These are phyloP conservation scores for Funneliformis geosporum DNA, from an alignment of 192 early-diverging fungal species.

Conservation along the genomic window DNA sequence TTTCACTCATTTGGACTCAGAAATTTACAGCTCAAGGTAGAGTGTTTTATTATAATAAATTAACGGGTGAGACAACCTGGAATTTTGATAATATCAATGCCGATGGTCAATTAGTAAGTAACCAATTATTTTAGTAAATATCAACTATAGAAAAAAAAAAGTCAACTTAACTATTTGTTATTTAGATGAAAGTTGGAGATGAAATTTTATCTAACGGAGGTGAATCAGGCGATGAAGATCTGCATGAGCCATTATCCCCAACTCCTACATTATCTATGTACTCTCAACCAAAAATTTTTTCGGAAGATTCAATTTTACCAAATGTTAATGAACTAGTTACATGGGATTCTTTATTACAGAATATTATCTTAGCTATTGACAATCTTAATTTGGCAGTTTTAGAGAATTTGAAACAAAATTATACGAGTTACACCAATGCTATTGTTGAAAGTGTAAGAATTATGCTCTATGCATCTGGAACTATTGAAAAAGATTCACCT, in stretches of 20 bases:
- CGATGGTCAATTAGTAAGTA: slow-evolving; percentile 18
- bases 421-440: slow-evolving; percentile 53
- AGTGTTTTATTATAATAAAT: slow-evolving; percentile 55
- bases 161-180: not conserved
- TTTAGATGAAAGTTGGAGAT: not conserved
- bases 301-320: not conserved
- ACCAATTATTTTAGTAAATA: not conserved
- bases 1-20: slow-evolving; percentile 54
- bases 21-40: slow-evolving; percentile 47
- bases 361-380: slow-evolving; percentile 54
- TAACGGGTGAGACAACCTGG: slow-evolving; percentile 60
- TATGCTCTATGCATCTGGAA: slow-evolving; percentile 82
- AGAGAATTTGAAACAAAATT: slow-evolving; percentile 54
- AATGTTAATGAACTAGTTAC: slow-evolving; percentile 38
- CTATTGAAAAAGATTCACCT: slow-evolving; percentile 67
- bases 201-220: not conserved
- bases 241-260: not conserved
- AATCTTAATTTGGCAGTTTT: slow-evolving; percentile 54
- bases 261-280: not conserved
- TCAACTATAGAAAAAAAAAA: not conserved
- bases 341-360: slow-evolving; percentile 56
- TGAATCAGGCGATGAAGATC: not conserved
- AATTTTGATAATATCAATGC: slow-evolving; percentile 43
- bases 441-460: slow-evolving; percentile 80
- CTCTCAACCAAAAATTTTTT: not conserved